Base-by-base conservation (phyloP, 371 early-diverging fungal genomes). In the Haplosporangium sp. region DNA sequence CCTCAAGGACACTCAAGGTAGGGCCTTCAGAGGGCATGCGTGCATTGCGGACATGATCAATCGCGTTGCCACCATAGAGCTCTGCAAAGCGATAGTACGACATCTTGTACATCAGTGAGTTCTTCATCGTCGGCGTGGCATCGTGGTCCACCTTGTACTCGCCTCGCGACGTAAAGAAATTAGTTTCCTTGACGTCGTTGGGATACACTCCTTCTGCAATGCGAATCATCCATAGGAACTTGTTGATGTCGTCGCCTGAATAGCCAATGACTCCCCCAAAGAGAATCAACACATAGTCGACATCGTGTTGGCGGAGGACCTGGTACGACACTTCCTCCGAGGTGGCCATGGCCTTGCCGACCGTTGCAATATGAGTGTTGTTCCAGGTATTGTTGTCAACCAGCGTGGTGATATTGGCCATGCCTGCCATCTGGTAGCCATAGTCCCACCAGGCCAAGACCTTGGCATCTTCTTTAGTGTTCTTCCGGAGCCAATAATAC, bases 381-480 rank as follows among this genome's bases (percentile, higher is more conserved):
- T 99, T 99, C 99, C 99, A 99, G 1, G 99, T 99, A 83, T 99
- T 99, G 91, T 99, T 99, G 85, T 99, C 99, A 21, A 99, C 99
- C 36, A 99, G 84, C 0, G 96, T 96, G 0, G 97, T 93, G 38
- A 99, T 91, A 80, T 98, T 95, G 36, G 99, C 94, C 96, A 99
- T 96, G 43, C 99, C 99, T 0, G 99, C 96, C 73, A 99, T 95
- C 87, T 99, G 99, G 84, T 99, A 99, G 9, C 99, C 99, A 79
- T 99, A 99, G 86, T 99, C 99, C 99, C 99, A 99, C 99, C 99
- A 99, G 12, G 98, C 94, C 87, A 99, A 88, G 70, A 99, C 91
- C 85, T 96, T 97, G 73, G 96, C 95, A 72, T 97, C 93, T 41
- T 91, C 87, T 50, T 90, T 85, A 0, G 99, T 96, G 86, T 99